These are phyloP conservation scores for Isoetes taiwanensis DNA, from an alignment of 75 land plant species.

Conservation along the genomic window DNA sequence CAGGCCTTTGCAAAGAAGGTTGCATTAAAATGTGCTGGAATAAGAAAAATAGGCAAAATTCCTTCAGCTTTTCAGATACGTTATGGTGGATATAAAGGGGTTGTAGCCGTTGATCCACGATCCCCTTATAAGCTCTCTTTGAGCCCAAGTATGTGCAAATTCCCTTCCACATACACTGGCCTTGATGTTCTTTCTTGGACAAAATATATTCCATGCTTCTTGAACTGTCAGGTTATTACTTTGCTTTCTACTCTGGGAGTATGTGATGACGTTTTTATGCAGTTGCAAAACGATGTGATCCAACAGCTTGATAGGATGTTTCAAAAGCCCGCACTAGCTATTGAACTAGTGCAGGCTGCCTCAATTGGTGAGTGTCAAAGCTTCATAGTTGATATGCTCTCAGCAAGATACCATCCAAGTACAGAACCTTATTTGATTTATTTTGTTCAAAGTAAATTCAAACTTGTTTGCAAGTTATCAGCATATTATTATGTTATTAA, in stretches of 20 bases:
- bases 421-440: no score
- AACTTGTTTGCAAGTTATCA: no score
- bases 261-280: not conserved
- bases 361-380: no score
- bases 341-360: no score
- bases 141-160: not conserved
- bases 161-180: not conserved
- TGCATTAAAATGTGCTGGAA: not conserved
- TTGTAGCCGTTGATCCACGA: constrained; percentile 4
- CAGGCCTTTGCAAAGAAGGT: not conserved
- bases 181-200: not conserved
- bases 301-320: no score
- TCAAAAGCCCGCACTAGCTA: no score
- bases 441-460: no score
- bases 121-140: not conserved
- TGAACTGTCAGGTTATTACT: not conserved
- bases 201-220: not conserved
- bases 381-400: no score
- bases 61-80: constrained; percentile 1
- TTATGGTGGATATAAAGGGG: not conserved
- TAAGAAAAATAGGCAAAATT: not conserved
- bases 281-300: not conserved
- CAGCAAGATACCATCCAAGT: no score
- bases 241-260: not conserved
- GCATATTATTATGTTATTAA: no score